A percentile compares a stretch with the other conserved stretches of the same genome.
phyloP scores from a whole-genome alignment of 257 asterid species.

The Buddleja alternifolia region DNA sequence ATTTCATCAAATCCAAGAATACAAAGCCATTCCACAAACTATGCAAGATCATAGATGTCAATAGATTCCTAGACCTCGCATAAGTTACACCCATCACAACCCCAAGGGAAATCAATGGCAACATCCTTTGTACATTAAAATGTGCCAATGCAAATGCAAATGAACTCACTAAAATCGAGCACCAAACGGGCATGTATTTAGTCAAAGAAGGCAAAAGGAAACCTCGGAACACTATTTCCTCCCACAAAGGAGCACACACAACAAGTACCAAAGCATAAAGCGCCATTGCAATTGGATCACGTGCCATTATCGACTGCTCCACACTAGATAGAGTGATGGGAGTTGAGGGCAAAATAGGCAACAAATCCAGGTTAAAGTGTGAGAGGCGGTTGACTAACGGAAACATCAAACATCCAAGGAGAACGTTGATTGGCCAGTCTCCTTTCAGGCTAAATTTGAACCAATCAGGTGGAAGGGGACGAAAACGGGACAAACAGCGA shows the following conservation, averaged over 20 bases:
- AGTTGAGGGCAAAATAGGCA: conserved; percentile 77
- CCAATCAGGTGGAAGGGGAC: conserved; percentile 91
- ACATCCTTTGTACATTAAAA: conserved; percentile 92
- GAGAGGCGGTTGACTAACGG: conserved; percentile 91
- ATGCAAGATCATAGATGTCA: conserved; percentile 88
- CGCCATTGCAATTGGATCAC: conserved; percentile 92
- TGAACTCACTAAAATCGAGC: conserved; percentile 81
- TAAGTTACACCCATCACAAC: conserved; percentile 92
- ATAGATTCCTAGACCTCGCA: conserved; percentile 81
- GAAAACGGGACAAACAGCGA: conserved; percentile 71
- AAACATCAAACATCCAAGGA: conserved; percentile 83
- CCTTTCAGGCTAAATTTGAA: conserved; percentile 81
- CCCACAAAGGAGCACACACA: conserved; percentile 95
- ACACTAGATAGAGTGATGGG: conserved; percentile 85
- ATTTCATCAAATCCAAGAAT: conserved; percentile 91
- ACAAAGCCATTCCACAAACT: conserved; percentile 97
- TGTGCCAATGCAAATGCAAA: conserved; percentile 91
- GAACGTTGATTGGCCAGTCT: conserved; percentile 72
- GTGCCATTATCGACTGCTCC: conserved; percentile 86
- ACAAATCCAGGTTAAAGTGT: conserved; percentile 73
- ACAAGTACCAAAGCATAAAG: conserved; percentile 84
- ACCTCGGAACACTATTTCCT: conserved; percentile 90
- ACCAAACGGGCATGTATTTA: conserved; percentile 95
- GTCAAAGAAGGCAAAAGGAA: conserved; percentile 94
- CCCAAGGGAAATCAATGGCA: conserved; percentile 87